These are phyloP conservation scores for Cyclotella atomus DNA, from an alignment of 108 stramenopile genomes.

Conservation along the genomic window DNA sequence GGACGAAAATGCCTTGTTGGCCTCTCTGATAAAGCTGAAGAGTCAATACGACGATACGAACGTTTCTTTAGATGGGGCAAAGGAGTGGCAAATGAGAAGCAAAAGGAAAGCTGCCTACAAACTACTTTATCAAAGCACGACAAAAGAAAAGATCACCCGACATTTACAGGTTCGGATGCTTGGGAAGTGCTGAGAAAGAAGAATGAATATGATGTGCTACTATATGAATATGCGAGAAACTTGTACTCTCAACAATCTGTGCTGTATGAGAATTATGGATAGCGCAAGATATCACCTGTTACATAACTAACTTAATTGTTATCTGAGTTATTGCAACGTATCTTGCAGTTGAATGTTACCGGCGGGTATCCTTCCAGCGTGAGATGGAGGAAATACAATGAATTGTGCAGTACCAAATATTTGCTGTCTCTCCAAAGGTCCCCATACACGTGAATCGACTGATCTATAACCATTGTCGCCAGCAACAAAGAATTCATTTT, in stretches of 20 bases:
- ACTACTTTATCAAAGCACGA: slow-evolving; percentile 21
- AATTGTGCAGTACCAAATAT: slow-evolving; percentile 60
- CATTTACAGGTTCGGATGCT: slow-evolving; percentile 29
- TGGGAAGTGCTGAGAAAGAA: slow-evolving; percentile 46
- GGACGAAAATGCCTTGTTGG: slow-evolving; percentile 62
- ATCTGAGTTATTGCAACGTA: background rate
- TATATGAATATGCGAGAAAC: slow-evolving; percentile 45
- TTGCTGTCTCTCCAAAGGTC: slow-evolving; percentile 57
- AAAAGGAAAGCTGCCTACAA: slow-evolving; percentile 21
- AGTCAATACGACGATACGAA: slow-evolving; percentile 44
- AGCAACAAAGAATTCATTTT: slow-evolving; percentile 63
- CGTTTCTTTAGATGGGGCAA: slow-evolving; percentile 51
- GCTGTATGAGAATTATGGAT: slow-evolving; percentile 24
- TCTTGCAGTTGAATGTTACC: slow-evolving; percentile 19
- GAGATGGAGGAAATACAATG: slow-evolving; percentile 51
- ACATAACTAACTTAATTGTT: background rate
- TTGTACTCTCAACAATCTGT: slow-evolving; percentile 40
- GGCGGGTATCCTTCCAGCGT: slow-evolving; percentile 49
- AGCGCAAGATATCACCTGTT: background rate
- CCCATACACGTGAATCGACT: slow-evolving; percentile 70
- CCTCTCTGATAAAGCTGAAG: slow-evolving; percentile 45
- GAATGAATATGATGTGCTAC: slow-evolving; percentile 44
- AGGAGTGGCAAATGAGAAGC: slow-evolving; percentile 1
- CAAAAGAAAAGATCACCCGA: slow-evolving; percentile 34
- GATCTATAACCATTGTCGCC: slow-evolving; percentile 69